Conservation (phyloP, 1,284 basidiomycete genomes). For the Puccinia novopanici region DNA sequence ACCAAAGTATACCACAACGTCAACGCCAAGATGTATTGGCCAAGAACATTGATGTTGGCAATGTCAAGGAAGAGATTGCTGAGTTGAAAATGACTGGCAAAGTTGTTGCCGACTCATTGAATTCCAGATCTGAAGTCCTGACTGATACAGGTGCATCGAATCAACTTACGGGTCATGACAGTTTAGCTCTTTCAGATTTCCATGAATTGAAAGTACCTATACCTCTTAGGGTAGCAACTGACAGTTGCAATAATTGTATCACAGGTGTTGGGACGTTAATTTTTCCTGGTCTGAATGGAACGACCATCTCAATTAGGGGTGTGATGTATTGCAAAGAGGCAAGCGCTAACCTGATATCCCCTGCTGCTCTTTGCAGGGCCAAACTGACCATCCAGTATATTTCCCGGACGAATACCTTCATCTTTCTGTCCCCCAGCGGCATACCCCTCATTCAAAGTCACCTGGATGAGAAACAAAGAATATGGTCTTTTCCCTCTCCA, state of each 20-base stretch:
- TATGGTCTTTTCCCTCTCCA: too few relatives aligned
- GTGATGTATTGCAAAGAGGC: constrained; percentile 1
- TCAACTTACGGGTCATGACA: constrained; percentile 9
- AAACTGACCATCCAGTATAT: too few relatives aligned
- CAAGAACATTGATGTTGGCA: background rate
- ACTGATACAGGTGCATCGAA: background rate
- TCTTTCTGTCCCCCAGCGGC: too few relatives aligned
- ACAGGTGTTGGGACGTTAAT: constrained; percentile 2
- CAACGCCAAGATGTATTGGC: background rate
- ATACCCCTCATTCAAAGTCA: too few relatives aligned
- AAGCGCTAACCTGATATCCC: background rate
- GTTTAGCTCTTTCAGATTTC: too few relatives aligned
- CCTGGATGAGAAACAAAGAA: too few relatives aligned
- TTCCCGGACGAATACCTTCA: too few relatives aligned
- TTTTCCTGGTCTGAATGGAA: constrained; percentile 19
- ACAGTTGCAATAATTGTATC: background rate
- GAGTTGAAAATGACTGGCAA: background rate
- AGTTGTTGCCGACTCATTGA: background rate
- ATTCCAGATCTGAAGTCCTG: background rate
- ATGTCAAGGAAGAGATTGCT: background rate
- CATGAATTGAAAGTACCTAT: too few relatives aligned
- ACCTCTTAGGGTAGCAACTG: background rate
- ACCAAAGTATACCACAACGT: too few relatives aligned
- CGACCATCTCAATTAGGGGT: background rate
- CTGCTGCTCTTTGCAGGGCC: too few relatives aligned